Percentiles rank a stretch among this genome's conserved stretches.
These are phyloP conservation scores for Ophiostoma ulmi DNA, from an alignment of 2,329 filamentous ascomycete species.

Conservation along the genomic window DNA sequence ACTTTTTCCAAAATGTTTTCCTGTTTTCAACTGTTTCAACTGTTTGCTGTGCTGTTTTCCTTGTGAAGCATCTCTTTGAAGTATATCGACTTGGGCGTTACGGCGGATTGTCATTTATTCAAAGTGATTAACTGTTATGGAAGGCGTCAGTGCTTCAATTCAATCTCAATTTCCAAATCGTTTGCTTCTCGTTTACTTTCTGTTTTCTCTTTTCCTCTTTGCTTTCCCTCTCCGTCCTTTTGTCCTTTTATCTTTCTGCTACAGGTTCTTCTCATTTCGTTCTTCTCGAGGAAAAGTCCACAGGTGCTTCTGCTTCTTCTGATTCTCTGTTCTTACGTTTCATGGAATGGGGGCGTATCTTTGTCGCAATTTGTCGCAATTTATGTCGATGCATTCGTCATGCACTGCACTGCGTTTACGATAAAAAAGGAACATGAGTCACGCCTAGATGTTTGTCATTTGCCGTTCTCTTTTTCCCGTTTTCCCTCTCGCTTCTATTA, in stretches of 20 bases:
- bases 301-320: neutral
- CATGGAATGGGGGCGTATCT: conserved; percentile 6
- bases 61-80: conserved; percentile 13
- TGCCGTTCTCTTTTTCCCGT: neutral
- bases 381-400: neutral
- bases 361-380: conserved; percentile 4
- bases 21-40: neutral
- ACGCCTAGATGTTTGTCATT: conserved; percentile 2
- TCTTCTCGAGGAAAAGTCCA: neutral
- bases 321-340: conserved; percentile 9
- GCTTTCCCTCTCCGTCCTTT: neutral
- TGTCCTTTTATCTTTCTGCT: neutral
- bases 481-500: neutral
- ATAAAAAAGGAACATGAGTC: conserved; percentile 7
- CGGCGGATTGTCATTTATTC: conserved; percentile 15
- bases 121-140: conserved; percentile 16
- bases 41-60: neutral
- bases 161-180: conserved; percentile 2
- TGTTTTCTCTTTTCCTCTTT: neutral
- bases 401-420: conserved; percentile 1
- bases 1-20: neutral
- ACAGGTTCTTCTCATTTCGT: neutral
- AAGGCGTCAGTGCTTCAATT: conserved; percentile 13
- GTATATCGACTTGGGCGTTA: conserved; percentile 7
- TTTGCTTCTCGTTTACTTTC: neutral